Evolutionary conservation across 2,329 filamentous ascomycete genomes (phyloP).

Genomic region (Sclerotinia minor): DNA sequence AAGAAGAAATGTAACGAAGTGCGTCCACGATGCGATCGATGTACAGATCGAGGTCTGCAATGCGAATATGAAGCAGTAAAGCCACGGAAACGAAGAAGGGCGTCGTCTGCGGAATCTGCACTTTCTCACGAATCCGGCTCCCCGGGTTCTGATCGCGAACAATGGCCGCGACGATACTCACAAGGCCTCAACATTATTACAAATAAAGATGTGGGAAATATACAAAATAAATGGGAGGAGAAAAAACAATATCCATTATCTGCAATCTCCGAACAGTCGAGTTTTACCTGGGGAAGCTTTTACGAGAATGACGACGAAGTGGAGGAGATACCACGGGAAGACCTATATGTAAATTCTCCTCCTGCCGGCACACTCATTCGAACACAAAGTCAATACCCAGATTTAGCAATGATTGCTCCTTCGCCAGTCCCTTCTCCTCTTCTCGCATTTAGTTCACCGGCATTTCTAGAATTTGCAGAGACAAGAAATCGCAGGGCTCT

Average conservation of each 20-base stretch:
- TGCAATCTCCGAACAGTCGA: constrained; percentile 31
- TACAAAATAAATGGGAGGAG: constrained; percentile 33
- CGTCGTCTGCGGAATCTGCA: constrained; percentile 29
- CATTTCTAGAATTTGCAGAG: constrained; percentile 58
- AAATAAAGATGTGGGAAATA: constrained; percentile 21
- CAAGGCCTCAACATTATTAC: constrained; percentile 28
- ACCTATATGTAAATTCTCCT: constrained; percentile 20
- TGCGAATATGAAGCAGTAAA: constrained; percentile 42
- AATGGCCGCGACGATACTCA: constrained; percentile 34
- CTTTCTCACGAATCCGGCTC: constrained; percentile 31
- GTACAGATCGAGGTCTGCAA: constrained; percentile 35
- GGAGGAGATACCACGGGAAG: constrained; percentile 35
- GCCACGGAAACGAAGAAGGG: constrained; percentile 35
- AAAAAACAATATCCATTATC: constrained; percentile 32
- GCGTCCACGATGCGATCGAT: constrained; percentile 40
- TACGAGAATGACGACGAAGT: constrained; percentile 31
- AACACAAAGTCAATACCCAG: constrained; percentile 38
- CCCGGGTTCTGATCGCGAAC: constrained; percentile 29
- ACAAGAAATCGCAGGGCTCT: constrained; percentile 55
- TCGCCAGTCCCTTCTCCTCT: constrained; percentile 36
- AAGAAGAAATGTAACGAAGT: constrained; percentile 43
- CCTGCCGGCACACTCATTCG: constrained; percentile 29
- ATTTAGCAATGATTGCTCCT: constrained; percentile 40
- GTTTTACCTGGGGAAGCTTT: constrained; percentile 32
- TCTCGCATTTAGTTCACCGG: constrained; percentile 53